Conservation (phyloP, 176 grass and related monocot species). For the Rhynchospora tenuis region DNA sequence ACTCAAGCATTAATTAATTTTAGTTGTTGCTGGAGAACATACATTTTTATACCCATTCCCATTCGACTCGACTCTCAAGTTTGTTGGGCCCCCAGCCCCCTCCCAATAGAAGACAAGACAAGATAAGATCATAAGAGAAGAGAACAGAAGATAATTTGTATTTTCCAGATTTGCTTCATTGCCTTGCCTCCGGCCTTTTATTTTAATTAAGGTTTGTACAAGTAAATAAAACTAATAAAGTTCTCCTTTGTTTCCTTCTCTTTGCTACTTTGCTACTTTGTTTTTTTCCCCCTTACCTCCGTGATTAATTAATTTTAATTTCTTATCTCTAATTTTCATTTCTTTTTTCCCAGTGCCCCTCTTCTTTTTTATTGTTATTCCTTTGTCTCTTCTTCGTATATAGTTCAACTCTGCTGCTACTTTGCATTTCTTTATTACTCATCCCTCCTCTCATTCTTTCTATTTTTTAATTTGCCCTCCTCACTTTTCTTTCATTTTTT, state of each 20-base stretch:
- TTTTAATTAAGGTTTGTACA: neutral
- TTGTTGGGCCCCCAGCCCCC: too few species aligned
- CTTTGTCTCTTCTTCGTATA: neutral
- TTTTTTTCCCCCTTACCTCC: neutral
- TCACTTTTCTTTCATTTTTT: neutral
- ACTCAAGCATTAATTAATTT: too few species aligned
- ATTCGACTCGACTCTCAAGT: too few species aligned
- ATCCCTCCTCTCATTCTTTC: neutral
- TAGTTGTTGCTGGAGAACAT: too few species aligned
- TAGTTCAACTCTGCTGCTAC: too few species aligned
- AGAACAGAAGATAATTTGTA: too few species aligned
- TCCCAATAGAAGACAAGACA: too few species aligned
- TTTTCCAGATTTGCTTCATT: too few species aligned
- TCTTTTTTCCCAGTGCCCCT: neutral
- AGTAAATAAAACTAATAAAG: neutral
- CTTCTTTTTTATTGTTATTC: neutral
- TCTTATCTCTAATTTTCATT: neutral
- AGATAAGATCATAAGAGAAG: too few species aligned
- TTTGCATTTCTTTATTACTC: neutral
- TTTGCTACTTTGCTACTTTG: neutral
- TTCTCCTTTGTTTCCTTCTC: conserved; percentile 2
- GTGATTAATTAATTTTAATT: neutral
- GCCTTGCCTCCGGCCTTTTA: too few species aligned
- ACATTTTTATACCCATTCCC: too few species aligned
- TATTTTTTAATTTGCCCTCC: neutral